Evolutionary conservation across 176 grass and related monocot species (phyloP).

Genomic region (Saccharum officinarum): DNA sequence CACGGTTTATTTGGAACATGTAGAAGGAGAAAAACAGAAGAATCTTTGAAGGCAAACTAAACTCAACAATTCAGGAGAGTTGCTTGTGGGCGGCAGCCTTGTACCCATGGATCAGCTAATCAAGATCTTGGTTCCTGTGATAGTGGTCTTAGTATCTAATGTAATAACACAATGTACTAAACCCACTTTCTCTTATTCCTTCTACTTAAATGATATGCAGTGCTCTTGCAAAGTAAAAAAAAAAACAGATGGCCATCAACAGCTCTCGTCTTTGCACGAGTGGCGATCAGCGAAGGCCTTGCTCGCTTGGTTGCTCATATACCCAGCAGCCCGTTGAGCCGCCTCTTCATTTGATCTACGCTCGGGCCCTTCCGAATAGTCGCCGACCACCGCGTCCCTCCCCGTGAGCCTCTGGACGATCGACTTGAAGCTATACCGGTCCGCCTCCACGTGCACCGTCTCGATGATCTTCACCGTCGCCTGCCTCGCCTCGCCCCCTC

Average conservation of each 20-base stretch:
- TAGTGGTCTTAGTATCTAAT: background rate
- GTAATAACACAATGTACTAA: too few species aligned
- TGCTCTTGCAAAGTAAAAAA: background rate
- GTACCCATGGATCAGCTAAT: background rate
- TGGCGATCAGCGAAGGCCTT: background rate
- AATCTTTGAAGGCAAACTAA: background rate
- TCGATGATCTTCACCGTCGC: slow-evolving; percentile 47
- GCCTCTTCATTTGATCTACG: background rate
- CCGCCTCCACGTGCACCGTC: slow-evolving; percentile 47
- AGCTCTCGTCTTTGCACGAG: background rate
- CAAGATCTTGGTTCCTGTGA: background rate
- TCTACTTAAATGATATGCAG: background rate
- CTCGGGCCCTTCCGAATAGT: background rate
- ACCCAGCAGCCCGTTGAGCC: background rate
- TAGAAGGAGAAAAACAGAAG: background rate
- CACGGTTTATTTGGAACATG: background rate
- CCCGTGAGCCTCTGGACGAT: slow-evolving; percentile 50
- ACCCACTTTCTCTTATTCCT: background rate
- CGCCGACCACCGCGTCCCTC: slow-evolving; percentile 32
- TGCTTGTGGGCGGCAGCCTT: background rate
- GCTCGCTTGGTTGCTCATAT: background rate
- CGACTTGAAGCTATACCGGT: slow-evolving; percentile 43
- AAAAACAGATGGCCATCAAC: background rate
- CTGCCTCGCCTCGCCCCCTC: slow-evolving; percentile 7
- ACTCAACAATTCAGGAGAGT: background rate